Percentiles rank a stretch among this genome's conserved stretches.
These are phyloP conservation scores for Venturia oleaginea DNA, from an alignment of 2,329 filamentous ascomycete species.

Conservation along the genomic window DNA sequence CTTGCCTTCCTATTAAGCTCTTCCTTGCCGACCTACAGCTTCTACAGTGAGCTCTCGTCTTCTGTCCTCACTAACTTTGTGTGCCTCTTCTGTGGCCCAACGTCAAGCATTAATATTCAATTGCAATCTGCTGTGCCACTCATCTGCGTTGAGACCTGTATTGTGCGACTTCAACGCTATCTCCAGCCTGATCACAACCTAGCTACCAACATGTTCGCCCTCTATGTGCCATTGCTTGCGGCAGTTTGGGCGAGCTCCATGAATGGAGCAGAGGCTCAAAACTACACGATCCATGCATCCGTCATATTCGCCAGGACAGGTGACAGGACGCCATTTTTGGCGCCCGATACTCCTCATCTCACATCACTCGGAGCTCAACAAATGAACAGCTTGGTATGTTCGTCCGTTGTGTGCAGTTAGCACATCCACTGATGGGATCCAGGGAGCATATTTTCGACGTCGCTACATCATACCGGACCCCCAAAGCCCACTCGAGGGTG, in stretches of 20 bases:
- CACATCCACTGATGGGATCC: constrained; percentile 16
- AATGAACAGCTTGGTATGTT: constrained; percentile 27
- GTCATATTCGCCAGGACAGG: constrained; percentile 47
- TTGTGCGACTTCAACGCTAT: neutral
- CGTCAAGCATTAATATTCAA: neutral
- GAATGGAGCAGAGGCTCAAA: constrained; percentile 7
- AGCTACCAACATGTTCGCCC: neutral
- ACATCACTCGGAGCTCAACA: constrained; percentile 48
- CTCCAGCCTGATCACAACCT: neutral
- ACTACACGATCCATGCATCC: constrained; percentile 18
- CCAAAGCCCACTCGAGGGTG: constrained; percentile 20
- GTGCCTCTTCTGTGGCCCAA: neutral
- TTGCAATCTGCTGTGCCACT: neutral
- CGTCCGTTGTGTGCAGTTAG: neutral
- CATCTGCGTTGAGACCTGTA: neutral
- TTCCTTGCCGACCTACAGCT: neutral
- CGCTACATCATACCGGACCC: constrained; percentile 38
- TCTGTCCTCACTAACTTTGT: neutral
- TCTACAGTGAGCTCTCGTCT: neutral
- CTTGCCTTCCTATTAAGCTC: neutral
- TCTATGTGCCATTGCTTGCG: constrained; percentile 1
- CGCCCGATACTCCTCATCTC: constrained; percentile 27
- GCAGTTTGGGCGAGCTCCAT: constrained; percentile 9
- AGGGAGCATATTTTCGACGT: constrained; percentile 42
- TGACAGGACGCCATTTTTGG: constrained; percentile 40